Percentiles rank a stretch among this genome's conserved stretches.
These are phyloP conservation scores for Neonectria punicea DNA, from an alignment of 2,329 filamentous ascomycete genomes.

Conservation along the genomic window DNA sequence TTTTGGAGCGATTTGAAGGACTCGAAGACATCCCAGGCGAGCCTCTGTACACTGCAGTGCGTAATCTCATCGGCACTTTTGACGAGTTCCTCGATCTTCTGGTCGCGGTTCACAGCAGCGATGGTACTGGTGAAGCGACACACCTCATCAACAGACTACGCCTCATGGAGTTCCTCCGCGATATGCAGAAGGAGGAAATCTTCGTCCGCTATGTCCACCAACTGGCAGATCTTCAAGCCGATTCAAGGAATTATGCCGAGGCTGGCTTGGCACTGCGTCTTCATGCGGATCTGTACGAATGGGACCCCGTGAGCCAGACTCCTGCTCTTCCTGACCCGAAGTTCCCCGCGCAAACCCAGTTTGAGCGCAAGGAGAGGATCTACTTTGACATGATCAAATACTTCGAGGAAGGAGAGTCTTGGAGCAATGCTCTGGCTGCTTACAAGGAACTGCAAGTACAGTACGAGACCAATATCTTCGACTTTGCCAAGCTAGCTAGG, in stretches of 20 bases:
- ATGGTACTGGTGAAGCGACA: constrained; percentile 77
- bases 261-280: constrained; percentile 89
- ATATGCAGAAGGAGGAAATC: constrained; percentile 97
- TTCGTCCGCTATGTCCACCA: constrained; percentile 97
- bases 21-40: constrained; percentile 75
- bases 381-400: constrained; percentile 96
- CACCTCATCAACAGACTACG: constrained; percentile 88
- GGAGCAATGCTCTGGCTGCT: constrained; percentile 86
- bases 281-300: constrained; percentile 92
- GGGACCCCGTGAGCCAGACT: constrained; percentile 78
- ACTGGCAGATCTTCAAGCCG: constrained; percentile 80
- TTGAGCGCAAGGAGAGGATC: constrained; percentile 90
- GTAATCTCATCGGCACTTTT: constrained; percentile 82
- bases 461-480: constrained; percentile 89
- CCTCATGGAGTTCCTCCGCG: constrained; percentile 94
- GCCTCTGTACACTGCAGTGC: constrained; percentile 78
- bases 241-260: constrained; percentile 82
- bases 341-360: constrained; percentile 86
- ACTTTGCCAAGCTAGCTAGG: constrained; percentile 90
- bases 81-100: constrained; percentile 92
- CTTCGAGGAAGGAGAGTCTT: constrained; percentile 94
- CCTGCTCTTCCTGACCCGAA: constrained; percentile 75
- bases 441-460: constrained; percentile 93
- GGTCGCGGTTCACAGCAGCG: constrained; percentile 86
- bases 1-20: constrained; percentile 82